These are phyloP conservation scores for Cucurbita moschata DNA, from an alignment of 306 rosid species.

Conservation along the genomic window DNA sequence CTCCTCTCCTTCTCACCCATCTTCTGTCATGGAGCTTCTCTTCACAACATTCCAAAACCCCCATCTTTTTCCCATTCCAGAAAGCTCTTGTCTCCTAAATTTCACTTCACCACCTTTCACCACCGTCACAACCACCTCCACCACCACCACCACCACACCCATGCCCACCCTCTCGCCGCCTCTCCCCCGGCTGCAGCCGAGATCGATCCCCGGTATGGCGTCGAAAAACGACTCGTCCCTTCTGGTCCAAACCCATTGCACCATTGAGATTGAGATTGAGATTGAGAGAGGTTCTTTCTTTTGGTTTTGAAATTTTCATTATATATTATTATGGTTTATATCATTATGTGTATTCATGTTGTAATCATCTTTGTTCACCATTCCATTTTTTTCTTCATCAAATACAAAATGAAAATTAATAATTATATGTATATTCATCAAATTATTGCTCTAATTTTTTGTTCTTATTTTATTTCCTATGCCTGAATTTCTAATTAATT, in stretches of 20 bases:
- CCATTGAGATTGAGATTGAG: slow-evolving; percentile 47
- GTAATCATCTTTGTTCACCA: background rate
- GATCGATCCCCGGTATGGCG: slow-evolving; percentile 67
- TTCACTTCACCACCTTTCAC: slow-evolving; percentile 50
- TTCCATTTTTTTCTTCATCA: background rate
- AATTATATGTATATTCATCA: background rate
- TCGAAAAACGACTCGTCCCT: slow-evolving; percentile 74
- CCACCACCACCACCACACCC: slow-evolving; percentile 4
- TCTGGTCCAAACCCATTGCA: slow-evolving; percentile 98
- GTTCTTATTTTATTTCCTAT: background rate
- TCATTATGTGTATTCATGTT: background rate
- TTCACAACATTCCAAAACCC: background rate
- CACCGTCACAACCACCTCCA: slow-evolving; percentile 11
- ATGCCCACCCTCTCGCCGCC: slow-evolving; percentile 1
- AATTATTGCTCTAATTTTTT: background rate
- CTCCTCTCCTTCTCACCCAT: slow-evolving; percentile 27
- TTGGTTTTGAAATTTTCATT: background rate
- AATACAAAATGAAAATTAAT: background rate
- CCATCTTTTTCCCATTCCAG: slow-evolving; percentile 12
- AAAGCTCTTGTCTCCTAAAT: slow-evolving; percentile 19
- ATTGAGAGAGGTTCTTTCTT: slow-evolving; percentile 2
- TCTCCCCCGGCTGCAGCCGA: slow-evolving; percentile 9
- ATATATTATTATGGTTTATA: background rate
- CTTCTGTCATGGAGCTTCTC: slow-evolving; percentile 21
- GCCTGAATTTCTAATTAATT: background rate